Conservation (phyloP, 1,139 yeast species). For the Casaregolazyma lundiana region DNA sequence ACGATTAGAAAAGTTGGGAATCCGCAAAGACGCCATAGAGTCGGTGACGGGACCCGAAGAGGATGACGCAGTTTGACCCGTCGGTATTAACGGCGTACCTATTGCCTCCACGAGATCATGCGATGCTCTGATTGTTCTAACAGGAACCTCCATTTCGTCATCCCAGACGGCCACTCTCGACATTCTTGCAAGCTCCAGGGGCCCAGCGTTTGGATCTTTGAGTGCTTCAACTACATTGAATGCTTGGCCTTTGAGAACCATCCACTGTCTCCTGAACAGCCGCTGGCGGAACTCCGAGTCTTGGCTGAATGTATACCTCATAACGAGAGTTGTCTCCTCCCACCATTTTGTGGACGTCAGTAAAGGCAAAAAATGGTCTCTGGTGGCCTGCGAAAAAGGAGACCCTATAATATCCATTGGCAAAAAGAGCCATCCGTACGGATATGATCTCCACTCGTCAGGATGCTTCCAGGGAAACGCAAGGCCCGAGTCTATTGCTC, state of each 20-base stretch:
- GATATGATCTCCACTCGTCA: slow-evolving; percentile 76
- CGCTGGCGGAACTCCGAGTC: slow-evolving; percentile 62
- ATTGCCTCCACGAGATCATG: slow-evolving; percentile 19
- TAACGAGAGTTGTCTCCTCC: slow-evolving; percentile 51
- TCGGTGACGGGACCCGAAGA: not conserved
- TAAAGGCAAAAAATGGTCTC: slow-evolving; percentile 55
- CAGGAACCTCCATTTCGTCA: slow-evolving; percentile 57
- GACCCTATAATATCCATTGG: slow-evolving; percentile 63
- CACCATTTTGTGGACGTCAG: slow-evolving; percentile 66
- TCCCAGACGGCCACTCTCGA: slow-evolving; percentile 57
- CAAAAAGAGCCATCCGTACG: slow-evolving; percentile 72
- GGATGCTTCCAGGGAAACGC: slow-evolving; percentile 84
- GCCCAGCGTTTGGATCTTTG: slow-evolving; percentile 56
- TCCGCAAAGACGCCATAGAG: not conserved
- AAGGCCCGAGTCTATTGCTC: slow-evolving; percentile 74
- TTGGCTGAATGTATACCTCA: slow-evolving; percentile 47
- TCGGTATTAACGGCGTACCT: slow-evolving; percentile 19
- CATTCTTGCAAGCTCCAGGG: slow-evolving; percentile 59
- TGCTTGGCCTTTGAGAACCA: slow-evolving; percentile 74
- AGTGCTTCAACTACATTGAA: slow-evolving; percentile 68
- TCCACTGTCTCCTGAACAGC: slow-evolving; percentile 65
- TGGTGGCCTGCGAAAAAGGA: slow-evolving; percentile 56
- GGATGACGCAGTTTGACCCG: not conserved
- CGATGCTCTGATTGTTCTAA: slow-evolving; percentile 34
- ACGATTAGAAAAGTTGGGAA: too few species aligned